These are phyloP conservation scores for Phaeolepiota aurea DNA, from an alignment of 768 basidiomycete species.

Conservation along the genomic window DNA sequence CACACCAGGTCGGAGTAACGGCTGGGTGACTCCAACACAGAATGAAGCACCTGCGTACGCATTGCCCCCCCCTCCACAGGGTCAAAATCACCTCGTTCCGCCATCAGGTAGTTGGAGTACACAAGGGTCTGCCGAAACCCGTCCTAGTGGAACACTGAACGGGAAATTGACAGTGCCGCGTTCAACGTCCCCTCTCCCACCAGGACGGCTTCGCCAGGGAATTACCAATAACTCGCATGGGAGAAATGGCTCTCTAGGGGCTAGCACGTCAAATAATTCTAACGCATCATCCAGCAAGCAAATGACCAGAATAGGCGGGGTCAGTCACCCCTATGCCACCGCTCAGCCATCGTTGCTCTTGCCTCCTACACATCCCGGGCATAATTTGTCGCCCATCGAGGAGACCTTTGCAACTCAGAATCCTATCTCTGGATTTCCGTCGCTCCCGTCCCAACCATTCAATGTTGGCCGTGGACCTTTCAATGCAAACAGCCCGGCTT, in stretches of 20 bases:
- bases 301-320: conserved; percentile 34
- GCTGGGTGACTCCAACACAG: conserved; percentile 53
- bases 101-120: conserved; percentile 31
- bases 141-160: conserved; percentile 40
- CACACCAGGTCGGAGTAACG: conserved; percentile 23
- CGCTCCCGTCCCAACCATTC: conserved; percentile 43
- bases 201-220: conserved; percentile 22
- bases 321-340: conserved; percentile 54
- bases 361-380: conserved; percentile 19
- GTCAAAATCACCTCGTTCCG: conserved; percentile 30
- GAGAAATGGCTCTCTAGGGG: conserved; percentile 44
- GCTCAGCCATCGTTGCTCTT: conserved; percentile 36
- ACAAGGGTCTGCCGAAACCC: conserved; percentile 54
- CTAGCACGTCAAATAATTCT: conserved; percentile 25
- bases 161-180: conserved; percentile 29
- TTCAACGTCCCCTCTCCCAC: conserved; percentile 36
- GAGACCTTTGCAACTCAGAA: conserved; percentile 45
- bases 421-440: conserved; percentile 26
- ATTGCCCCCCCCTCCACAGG: conserved; percentile 31
- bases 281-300: conserved; percentile 35
- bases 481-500: conserved; percentile 31
- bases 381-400: conserved; percentile 64
- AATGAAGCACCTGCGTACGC: conserved; percentile 40
- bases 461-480: conserved; percentile 57
- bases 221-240: conserved; percentile 28